Evolutionary conservation across 2,329 filamentous ascomycete genomes (phyloP), one percentile per base, ranked within the genome.

Genomic region (Penicillium brasilianum): DNA sequence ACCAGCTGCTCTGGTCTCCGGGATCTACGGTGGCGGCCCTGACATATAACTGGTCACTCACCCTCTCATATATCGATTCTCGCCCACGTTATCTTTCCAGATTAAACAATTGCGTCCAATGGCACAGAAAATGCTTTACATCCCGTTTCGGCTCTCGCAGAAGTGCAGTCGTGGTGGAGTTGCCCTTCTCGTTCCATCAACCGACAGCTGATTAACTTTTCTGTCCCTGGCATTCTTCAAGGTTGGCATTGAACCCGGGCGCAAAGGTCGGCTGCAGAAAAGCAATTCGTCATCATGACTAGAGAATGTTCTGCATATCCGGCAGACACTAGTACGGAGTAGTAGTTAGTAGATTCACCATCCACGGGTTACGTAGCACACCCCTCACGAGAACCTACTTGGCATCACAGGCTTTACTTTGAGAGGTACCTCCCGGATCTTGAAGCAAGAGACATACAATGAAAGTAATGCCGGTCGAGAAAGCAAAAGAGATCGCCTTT

Each of bases 11-110:
- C 48, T 28, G n/a, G 30, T 34, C 48, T 50, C 48, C 48, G 48
- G 20, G 48, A 50, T 50, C 48, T 50, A 50, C 30, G n/a, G 48
- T 50, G n/a, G n/a, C 28, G 48, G 18, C 10, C 48, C 28, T 18
- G 30, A n/a, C 48, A 34, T 34, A 20, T 18, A 14, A 34, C 1
- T 22, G 30, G 48, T 9, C 9, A 20, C 16, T 34, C 48, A 34
- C 4, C 48, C 44, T 48, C 14, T 48, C 30, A 34, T 34, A 34
- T 4, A 34, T 20, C 16, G n/a, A 14, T n/a, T 20, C n/a, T 11
- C n/a, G n/a, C 48, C 48, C 48, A 50, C 30, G 48, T 50, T 50
- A 28, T 34, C 30, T 20, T 3, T 34, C 13, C n/a, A 16, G 10
- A 11, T 2, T 34, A 20, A 13, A 7, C 28, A 16, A 20, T 16